Evolutionary conservation across 139 green algal species (phyloP), one percentile per base, ranked within the genome.

Genomic region (Chlamydomonas incerta): DNA sequence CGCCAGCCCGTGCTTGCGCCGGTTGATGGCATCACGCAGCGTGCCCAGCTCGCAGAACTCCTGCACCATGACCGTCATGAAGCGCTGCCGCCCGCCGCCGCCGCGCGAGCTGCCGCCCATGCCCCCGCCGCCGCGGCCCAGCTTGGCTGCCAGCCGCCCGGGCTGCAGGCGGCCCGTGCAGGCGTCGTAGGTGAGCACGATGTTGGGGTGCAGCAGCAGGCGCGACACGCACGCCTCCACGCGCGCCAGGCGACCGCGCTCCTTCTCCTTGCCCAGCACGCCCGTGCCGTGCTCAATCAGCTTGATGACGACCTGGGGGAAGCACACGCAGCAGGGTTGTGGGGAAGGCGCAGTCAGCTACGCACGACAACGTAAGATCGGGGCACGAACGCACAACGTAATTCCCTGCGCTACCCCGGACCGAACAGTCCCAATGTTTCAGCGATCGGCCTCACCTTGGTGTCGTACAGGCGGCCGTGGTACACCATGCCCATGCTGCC

Each of bases 401-500:
- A n/a, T n/a, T n/a, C n/a, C n/a, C n/a, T n/a, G n/a, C n/a, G n/a
- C n/a, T n/a, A n/a, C n/a, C n/a, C n/a, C n/a, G n/a, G n/a, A n/a
- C n/a, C n/a, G n/a, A n/a, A n/a, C n/a, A n/a, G n/a, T n/a, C n/a
- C n/a, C n/a, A n/a, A n/a, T n/a, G n/a, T n/a, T n/a, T n/a, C n/a
- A n/a, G n/a, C n/a, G n/a, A n/a, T n/a, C 11, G 8, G 15, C 3
- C 66, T 26, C 67, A 85, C 79, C 71, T 83, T 79, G 29, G 65
- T 79, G 33, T 91, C 85, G 85, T 87, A 92, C 84, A 92, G 73
- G 13, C 47, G 18, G 20, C 80, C 88, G 62, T 80, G 81, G 85
- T 92, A 92, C 13, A 92, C 85, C 85, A 92, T 88, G 37, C 88
- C 88, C 88, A 92, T 92, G 58, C 63, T 85, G 26, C 87, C 87